phyloP scores from a whole-genome alignment of 2,329 filamentous ascomycete genomes.

The Fusarium caatingaense region DNA sequence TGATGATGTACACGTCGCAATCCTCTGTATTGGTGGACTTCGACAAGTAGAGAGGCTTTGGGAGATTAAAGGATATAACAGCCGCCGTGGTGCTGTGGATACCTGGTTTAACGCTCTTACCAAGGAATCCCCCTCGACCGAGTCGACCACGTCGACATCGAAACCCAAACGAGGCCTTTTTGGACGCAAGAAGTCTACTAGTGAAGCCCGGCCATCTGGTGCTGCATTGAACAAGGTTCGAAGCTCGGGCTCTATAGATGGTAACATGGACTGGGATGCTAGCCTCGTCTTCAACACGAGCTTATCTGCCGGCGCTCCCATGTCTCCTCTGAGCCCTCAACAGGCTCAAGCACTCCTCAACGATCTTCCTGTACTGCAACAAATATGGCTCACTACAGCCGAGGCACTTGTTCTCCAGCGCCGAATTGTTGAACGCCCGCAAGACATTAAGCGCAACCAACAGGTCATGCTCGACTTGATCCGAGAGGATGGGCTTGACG shows the following conservation, averaged over 20 bases:
- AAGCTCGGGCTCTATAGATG: conserved; percentile 50
- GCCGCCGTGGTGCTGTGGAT: conserved; percentile 68
- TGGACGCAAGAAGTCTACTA: conserved; percentile 68
- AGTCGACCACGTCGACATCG: conserved; percentile 52
- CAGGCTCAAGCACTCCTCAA: conserved; percentile 62
- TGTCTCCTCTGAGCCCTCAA: conserved; percentile 65
- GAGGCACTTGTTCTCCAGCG: conserved; percentile 71
- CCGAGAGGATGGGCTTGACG: conserved; percentile 67
- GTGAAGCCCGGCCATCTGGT: conserved; percentile 44
- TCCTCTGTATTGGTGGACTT: conserved; percentile 70
- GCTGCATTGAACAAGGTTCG: conserved; percentile 42
- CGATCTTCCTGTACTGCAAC: conserved; percentile 68
- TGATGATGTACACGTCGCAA: conserved; percentile 71
- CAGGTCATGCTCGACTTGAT: conserved; percentile 74
- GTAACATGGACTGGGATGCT: conserved; percentile 47
- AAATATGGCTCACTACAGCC: conserved; percentile 72
- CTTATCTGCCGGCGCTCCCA: conserved; percentile 70
- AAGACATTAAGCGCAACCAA: conserved; percentile 72
- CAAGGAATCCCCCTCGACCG: conserved; percentile 53
- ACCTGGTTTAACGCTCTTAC: conserved; percentile 67
- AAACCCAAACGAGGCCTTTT: conserved; percentile 67
- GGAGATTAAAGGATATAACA: conserved; percentile 75
- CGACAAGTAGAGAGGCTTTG: conserved; percentile 72
- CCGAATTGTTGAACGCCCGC: conserved; percentile 66
- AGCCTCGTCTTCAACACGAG: conserved; percentile 69